A percentile compares a stretch with the other conserved stretches of the same genome.
Conservation (phyloP, 2,329 filamentous ascomycete species). For the Aspergillus sp. region DNA sequence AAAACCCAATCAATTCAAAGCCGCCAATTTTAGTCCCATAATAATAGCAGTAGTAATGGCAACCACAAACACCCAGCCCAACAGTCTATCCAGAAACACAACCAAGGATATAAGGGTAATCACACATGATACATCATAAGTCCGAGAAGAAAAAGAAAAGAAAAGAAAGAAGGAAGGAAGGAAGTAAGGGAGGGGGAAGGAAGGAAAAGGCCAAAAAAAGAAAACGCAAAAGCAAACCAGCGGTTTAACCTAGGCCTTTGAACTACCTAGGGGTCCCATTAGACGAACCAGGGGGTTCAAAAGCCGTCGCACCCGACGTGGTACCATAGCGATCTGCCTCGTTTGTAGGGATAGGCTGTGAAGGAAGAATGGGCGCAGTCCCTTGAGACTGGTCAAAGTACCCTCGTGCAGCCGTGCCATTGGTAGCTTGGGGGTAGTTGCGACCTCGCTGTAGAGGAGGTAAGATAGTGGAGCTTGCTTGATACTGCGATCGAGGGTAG, state of each 20-base stretch:
- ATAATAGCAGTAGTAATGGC: slow-evolving; percentile 2
- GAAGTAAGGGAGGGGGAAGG: slow-evolving; percentile 7
- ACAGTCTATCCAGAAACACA: slow-evolving; percentile 26
- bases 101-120: slow-evolving; percentile 9
- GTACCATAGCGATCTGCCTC: slow-evolving; percentile 26
- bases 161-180: slow-evolving; percentile 5
- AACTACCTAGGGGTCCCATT: slow-evolving; percentile 25
- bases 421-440: slow-evolving; percentile 19
- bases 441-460: slow-evolving; percentile 24
- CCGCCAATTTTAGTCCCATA: slow-evolving; percentile 14
- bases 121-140: slow-evolving; percentile 4
- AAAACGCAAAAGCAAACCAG: slow-evolving; percentile 7
- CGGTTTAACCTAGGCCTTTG: slow-evolving; percentile 2
- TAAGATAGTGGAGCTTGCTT: slow-evolving; percentile 12
- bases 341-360: slow-evolving; percentile 22
- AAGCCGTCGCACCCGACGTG: slow-evolving; percentile 17
- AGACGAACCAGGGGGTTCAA: slow-evolving; percentile 24
- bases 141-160: background rate
- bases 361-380: slow-evolving; percentile 28
- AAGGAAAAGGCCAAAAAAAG: background rate
- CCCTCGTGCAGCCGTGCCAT: slow-evolving; percentile 19
- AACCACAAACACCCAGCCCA: slow-evolving; percentile 16
- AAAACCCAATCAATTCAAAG: slow-evolving; percentile 1
- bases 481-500: slow-evolving; percentile 28
- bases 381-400: slow-evolving; percentile 29